phyloP scores from a whole-genome alignment of 768 basidiomycete genomes.

The Termitomyces eurrhizus region DNA sequence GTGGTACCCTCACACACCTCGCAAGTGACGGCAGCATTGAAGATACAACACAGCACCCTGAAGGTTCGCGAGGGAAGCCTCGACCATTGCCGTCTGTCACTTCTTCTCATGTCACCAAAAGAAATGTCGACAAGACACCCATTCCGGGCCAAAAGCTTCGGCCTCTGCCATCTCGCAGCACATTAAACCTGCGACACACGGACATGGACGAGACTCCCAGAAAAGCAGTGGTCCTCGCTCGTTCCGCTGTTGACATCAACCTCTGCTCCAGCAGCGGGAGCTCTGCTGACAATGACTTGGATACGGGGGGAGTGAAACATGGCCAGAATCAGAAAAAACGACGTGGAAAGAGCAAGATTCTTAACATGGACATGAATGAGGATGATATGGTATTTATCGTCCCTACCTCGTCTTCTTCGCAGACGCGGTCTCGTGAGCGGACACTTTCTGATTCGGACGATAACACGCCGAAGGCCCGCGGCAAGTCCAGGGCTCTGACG shows the following conservation, averaged over 20 bases:
- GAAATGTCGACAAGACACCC: neutral
- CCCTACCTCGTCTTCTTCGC: neutral
- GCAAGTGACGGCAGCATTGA: neutral
- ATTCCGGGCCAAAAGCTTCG: neutral
- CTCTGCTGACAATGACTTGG: slow-evolving; percentile 2
- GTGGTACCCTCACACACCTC: neutral
- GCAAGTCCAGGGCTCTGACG: neutral
- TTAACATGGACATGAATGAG: neutral
- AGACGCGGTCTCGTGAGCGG: neutral
- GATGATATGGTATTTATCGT: neutral
- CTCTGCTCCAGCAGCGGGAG: slow-evolving; percentile 14
- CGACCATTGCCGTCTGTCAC: neutral
- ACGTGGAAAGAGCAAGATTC: neutral
- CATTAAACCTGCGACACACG: neutral
- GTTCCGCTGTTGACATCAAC: slow-evolving; percentile 5
- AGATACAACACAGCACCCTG: neutral
- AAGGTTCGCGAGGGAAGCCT: neutral
- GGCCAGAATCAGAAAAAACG: slow-evolving; percentile 2
- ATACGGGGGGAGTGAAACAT: slow-evolving; percentile 11
- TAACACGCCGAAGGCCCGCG: slow-evolving; percentile 13
- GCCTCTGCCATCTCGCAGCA: neutral
- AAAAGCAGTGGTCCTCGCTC: neutral
- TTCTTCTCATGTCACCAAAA: neutral
- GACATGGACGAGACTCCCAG: slow-evolving; percentile 9
- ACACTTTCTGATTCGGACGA: slow-evolving; percentile 1